Conservation (phyloP, 768 basidiomycete species). For the Lactarius vividus region DNA sequence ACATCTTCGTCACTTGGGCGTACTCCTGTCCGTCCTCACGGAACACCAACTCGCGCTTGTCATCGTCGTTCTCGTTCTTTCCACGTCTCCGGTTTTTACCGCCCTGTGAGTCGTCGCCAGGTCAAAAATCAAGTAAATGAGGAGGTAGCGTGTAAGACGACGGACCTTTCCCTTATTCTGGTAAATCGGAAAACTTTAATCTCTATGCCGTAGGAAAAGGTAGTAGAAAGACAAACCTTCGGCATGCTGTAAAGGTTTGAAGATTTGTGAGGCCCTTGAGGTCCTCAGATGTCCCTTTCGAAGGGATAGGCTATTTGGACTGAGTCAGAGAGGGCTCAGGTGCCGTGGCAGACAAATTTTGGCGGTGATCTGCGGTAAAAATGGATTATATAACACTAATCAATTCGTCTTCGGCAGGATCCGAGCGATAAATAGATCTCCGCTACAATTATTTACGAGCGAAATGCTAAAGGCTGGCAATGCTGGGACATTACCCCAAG, state of each 20-base stretch:
- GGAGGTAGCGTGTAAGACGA: neutral
- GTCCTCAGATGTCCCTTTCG: too few species aligned
- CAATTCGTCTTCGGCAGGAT: too few species aligned
- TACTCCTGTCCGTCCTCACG: slow-evolving; percentile 99
- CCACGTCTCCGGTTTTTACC: slow-evolving; percentile 99
- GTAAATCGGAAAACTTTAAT: slow-evolving; percentile 2
- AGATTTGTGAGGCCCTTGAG: neutral
- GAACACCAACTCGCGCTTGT: slow-evolving; percentile 98
- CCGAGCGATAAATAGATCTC: too few species aligned
- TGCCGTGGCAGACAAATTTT: too few species aligned
- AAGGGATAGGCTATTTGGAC: too few species aligned
- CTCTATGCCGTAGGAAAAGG: too few species aligned
- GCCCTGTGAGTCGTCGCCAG: slow-evolving; percentile 53
- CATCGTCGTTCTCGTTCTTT: slow-evolving; percentile 99
- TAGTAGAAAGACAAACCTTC: slow-evolving; percentile 19
- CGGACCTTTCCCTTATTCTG: slow-evolving; percentile 76
- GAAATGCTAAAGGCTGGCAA: too few species aligned
- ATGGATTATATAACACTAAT: too few species aligned
- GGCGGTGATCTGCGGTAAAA: too few species aligned
- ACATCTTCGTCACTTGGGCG: slow-evolving; percentile 97
- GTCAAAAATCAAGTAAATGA: slow-evolving; percentile 10
- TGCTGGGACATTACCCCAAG: too few species aligned
- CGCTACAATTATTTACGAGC: too few species aligned
- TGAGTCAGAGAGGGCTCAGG: too few species aligned
- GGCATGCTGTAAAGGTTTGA: slow-evolving; percentile 20